A percentile compares a stretch with the other conserved stretches of the same genome.
These are phyloP conservation scores for Saururus chinensis DNA, from an alignment of 164 flowering plant genomes.

Conservation along the genomic window DNA sequence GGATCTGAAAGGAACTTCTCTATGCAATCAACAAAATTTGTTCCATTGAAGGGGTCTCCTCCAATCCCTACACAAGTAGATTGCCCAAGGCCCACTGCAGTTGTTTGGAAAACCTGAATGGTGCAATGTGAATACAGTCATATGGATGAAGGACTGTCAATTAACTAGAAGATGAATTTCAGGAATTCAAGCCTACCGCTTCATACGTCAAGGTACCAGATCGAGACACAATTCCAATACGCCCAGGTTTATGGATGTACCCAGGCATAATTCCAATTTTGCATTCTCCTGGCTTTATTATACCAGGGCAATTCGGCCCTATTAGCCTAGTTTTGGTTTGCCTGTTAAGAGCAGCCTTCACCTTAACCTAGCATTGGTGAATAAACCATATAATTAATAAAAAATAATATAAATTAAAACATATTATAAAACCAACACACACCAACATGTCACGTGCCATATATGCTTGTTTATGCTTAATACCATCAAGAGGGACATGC, in stretches of 20 bases:
- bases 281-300: slow-evolving; percentile 98
- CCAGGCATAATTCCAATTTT: slow-evolving; percentile 99
- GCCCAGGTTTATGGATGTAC: slow-evolving; percentile 98
- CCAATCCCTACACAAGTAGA: slow-evolving; percentile 98
- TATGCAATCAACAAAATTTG: slow-evolving; percentile 93
- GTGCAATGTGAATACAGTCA: slow-evolving; percentile 1
- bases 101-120: slow-evolving; percentile 91
- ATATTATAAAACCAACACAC: no score
- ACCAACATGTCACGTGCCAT: no score
- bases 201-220: slow-evolving; percentile 99
- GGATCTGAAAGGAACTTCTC: slow-evolving; percentile 81
- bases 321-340: slow-evolving; percentile 87
- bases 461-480: no score
- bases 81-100: slow-evolving; percentile 96
- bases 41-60: slow-evolving; percentile 98
- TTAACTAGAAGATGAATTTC: neutral
- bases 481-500: no score
- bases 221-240: slow-evolving; percentile 92
- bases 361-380: slow-evolving; percentile 48
- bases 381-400: neutral
- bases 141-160: neutral
- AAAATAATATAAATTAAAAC: no score
- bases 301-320: slow-evolving; percentile 99
- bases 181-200: slow-evolving; percentile 51
- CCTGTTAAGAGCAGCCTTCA: slow-evolving; percentile 82